phyloP scores from a whole-genome alignment of 139 green algal species.

The Coccomyxa sp. region DNA sequence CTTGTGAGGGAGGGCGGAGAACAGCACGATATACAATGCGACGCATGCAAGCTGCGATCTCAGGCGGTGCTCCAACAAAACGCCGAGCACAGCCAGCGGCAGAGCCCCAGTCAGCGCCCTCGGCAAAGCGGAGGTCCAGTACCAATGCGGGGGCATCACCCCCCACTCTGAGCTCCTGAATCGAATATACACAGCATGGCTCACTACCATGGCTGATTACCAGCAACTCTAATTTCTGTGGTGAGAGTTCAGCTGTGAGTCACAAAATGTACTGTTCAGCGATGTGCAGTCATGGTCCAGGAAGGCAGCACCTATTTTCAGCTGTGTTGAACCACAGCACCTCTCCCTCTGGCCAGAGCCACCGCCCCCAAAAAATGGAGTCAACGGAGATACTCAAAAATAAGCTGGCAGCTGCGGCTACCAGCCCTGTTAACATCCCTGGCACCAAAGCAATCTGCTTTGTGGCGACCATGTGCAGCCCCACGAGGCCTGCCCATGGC shows the following conservation, averaged over 20 bases:
- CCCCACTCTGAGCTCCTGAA: slow-evolving; percentile 76
- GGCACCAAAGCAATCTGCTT: slow-evolving; percentile 13
- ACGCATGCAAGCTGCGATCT: slow-evolving; percentile 12
- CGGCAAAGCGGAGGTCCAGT: slow-evolving; percentile 66
- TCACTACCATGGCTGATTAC: not conserved
- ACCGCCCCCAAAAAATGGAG: slow-evolving; percentile 64
- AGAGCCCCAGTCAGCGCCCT: slow-evolving; percentile 39
- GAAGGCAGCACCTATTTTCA: slow-evolving; percentile 47
- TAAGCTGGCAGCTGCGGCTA: slow-evolving; percentile 25
- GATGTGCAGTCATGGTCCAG: not conserved
- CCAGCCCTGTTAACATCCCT: slow-evolving; percentile 13
- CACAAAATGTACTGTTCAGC: not conserved
- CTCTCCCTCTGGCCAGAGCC: slow-evolving; percentile 76
- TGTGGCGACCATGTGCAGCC: slow-evolving; percentile 53
- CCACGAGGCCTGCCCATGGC: slow-evolving; percentile 56
- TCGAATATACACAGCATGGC: not conserved
- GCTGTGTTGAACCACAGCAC: slow-evolving; percentile 86
- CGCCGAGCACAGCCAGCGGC: slow-evolving; percentile 43
- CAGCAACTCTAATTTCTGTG: not conserved
- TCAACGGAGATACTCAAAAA: slow-evolving; percentile 52
- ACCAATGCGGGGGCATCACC: slow-evolving; percentile 58
- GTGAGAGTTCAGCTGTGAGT: not conserved
- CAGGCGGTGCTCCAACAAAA: slow-evolving; percentile 31
- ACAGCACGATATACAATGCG: slow-evolving; percentile 57
- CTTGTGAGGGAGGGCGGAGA: slow-evolving; percentile 77